Evolutionary conservation across 2,329 filamentous ascomycete genomes (phyloP).

Genomic region (Exophiala spinifera): DNA sequence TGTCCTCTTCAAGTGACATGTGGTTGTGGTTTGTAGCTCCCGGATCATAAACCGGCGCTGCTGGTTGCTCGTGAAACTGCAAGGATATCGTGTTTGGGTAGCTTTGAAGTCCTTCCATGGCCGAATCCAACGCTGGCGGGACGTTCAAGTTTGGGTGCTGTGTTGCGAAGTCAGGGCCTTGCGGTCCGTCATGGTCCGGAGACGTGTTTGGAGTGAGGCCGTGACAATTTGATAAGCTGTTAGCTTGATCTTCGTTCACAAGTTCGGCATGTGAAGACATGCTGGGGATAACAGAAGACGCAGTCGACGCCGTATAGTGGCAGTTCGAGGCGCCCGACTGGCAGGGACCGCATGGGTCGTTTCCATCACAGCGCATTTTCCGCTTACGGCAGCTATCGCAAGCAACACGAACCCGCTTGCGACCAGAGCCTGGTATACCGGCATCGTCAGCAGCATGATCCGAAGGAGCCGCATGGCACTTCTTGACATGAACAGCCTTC

Average conservation of each 20-base stretch:
- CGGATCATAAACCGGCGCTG: not conserved
- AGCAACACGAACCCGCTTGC: constrained; percentile 27
- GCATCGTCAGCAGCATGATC: not conserved
- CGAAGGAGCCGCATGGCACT: constrained; percentile 8
- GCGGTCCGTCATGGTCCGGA: not conserved
- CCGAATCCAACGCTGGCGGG: not conserved
- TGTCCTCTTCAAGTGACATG: constrained; percentile 1
- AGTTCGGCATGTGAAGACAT: not conserved
- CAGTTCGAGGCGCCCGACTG: constrained; percentile 2
- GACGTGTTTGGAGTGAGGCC: too few species aligned
- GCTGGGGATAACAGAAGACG: constrained; percentile 1
- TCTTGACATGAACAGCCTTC: constrained; percentile 11
- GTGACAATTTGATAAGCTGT: too few species aligned
- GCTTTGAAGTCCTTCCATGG: not conserved
- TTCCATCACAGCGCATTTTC: constrained; percentile 30
- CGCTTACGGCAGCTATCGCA: constrained; percentile 29
- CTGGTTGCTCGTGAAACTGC: not conserved
- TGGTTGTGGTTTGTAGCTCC: not conserved
- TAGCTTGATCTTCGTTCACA: not conserved
- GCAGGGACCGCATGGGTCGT: constrained; percentile 25
- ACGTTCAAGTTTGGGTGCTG: not conserved
- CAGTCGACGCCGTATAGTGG: constrained; percentile 1
- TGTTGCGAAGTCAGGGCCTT: not conserved
- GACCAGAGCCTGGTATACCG: not conserved
- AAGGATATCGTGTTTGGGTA: not conserved